A percentile compares a stretch with the other conserved stretches of the same genome.
These are phyloP conservation scores for Quercus suber DNA, from an alignment of 306 rosid species.

Conservation along the genomic window DNA sequence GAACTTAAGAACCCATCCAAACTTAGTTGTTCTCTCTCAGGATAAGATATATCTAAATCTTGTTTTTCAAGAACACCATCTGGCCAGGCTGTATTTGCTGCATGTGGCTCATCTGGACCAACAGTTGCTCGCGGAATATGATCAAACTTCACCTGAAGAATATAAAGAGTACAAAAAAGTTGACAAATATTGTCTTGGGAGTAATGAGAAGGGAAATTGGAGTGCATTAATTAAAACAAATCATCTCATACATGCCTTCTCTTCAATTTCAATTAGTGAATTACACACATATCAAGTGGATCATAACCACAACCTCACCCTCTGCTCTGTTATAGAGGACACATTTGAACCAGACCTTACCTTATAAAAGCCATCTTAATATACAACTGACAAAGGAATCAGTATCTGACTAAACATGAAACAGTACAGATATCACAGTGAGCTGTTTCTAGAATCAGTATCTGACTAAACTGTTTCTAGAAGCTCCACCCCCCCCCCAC, in stretches of 20 bases:
- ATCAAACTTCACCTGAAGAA: constrained; percentile 37
- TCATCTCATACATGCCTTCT: not conserved
- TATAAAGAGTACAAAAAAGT: constrained; percentile 4
- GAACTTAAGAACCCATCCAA: constrained; percentile 61
- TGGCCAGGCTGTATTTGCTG: constrained; percentile 81
- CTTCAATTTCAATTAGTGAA: not conserved
- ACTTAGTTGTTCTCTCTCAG: constrained; percentile 45
- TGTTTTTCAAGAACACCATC: constrained; percentile 75
- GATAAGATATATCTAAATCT: constrained; percentile 45
- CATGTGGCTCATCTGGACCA: constrained; percentile 98
- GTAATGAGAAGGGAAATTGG: not conserved
- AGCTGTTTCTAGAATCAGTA: not conserved
- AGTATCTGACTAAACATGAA: not conserved
- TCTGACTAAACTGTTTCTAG: not conserved
- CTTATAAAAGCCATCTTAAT: not conserved
- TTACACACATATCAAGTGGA: not conserved
- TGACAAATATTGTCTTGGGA: constrained; percentile 3
- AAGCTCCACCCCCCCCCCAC: not conserved
- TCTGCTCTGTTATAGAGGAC: not conserved
- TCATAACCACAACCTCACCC: not conserved
- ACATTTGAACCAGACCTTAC: not conserved
- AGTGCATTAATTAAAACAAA: not conserved
- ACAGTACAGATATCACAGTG: too few species aligned
- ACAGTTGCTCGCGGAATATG: constrained; percentile 61
- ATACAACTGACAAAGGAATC: not conserved